Base-by-base conservation (phyloP, 441 rosid genomes). In the Eugenia klotzschiana region DNA sequence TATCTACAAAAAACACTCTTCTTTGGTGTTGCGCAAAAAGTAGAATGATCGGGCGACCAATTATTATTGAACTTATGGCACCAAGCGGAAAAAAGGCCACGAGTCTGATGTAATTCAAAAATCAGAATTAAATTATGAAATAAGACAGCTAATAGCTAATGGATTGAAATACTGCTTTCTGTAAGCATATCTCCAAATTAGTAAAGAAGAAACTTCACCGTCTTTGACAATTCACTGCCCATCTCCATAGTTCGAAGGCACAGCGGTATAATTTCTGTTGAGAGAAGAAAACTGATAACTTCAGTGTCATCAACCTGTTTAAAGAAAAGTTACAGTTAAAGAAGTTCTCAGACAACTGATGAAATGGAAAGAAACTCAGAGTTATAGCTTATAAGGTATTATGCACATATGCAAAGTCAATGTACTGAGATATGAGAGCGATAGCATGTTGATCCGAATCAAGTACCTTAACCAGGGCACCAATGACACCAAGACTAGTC, bases 241-340 rank as follows among this genome's bases (percentile, higher is more conserved):
- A 97, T 95, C 88, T 97, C 99, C 99, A 97, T 97, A 74, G 99
- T 95, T 26, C 98, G 98, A 86, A 97, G 91, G 86, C 99, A 95
- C 57, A 95, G 87, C 6, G 98, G 98, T 84, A 97, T 94, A 46
- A 97, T 95, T 89, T 97, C 98, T 8, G 98, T 97, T 33, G 98
- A 95, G 29, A 97, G 98, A 87, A 97, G 98, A 91, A 97, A 97
- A 91, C 98, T 93, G 84, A 95, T 97, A 82, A 97, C 99, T 84
- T 95, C 98, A 46, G 98, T 93, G 87, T 97, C 99, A 89, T 97
- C 99, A 88, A 97, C 98, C 98, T 97, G 92, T 79, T 50, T 69
- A 81, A 82, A 58, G 73, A 23, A 81, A 79, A 50, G 52, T 80
- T 51, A 80, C 26, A 29, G 29, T 80, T 23, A 51, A 80, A 79